Evolutionary conservation across 2,329 filamentous ascomycete species (phyloP).

Genomic region (Bipolaris victoriae): DNA sequence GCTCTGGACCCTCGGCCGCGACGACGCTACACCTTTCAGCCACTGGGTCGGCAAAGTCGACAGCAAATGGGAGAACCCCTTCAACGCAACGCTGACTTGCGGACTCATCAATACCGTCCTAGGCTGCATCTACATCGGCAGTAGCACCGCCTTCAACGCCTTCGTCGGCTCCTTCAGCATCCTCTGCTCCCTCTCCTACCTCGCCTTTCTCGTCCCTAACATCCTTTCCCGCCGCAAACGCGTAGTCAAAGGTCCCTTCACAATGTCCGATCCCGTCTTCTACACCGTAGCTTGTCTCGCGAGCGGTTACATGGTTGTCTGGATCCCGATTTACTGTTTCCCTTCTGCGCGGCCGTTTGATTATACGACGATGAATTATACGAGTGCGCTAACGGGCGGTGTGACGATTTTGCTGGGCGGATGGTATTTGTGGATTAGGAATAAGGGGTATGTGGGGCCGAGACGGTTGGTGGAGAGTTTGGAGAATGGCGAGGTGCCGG

Average conservation of each 20-base stretch:
- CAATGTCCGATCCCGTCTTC: constrained; percentile 51
- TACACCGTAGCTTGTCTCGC: constrained; percentile 60
- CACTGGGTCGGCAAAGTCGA: constrained; percentile 57
- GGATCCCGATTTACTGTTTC: constrained; percentile 69
- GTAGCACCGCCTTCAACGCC: constrained; percentile 69
- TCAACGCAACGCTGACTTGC: constrained; percentile 62
- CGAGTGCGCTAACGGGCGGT: constrained; percentile 59
- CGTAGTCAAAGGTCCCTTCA: constrained; percentile 64
- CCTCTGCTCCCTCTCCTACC: constrained; percentile 63
- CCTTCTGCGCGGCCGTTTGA: constrained; percentile 55
- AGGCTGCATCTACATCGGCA: constrained; percentile 70
- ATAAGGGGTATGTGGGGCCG: constrained; percentile 50
- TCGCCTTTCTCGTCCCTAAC: constrained; percentile 65
- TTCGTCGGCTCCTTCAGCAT: constrained; percentile 68
- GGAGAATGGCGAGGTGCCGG: constrained; percentile 14
- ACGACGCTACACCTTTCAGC: constrained; percentile 63
- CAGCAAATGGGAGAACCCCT: constrained; percentile 57
- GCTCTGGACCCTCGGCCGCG: constrained; percentile 66
- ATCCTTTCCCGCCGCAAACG: constrained; percentile 48
- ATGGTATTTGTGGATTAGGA: constrained; percentile 52
- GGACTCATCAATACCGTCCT: constrained; percentile 60
- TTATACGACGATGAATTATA: constrained; percentile 61
- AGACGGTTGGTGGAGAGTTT: constrained; percentile 31
- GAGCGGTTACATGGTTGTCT: constrained; percentile 64
- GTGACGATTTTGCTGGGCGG: constrained; percentile 57